These are phyloP conservation scores for Oryza rufipogon DNA, from an alignment of 176 grass and related monocot species.

Conservation along the genomic window DNA sequence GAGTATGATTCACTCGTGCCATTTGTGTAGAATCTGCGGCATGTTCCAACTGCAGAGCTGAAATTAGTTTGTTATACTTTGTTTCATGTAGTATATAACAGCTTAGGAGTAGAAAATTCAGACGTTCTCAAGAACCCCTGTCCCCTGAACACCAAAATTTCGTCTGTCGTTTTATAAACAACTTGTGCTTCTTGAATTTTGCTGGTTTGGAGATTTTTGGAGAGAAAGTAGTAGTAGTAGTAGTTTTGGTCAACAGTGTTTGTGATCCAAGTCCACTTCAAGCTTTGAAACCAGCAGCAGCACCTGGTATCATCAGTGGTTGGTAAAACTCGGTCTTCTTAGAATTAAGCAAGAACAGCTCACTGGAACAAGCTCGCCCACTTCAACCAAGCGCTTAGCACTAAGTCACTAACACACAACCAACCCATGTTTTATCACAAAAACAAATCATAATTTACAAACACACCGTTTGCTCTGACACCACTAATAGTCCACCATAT, in stretches of 20 bases:
- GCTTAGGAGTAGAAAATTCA: too few relatives aligned
- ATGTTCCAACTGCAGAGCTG: too few relatives aligned
- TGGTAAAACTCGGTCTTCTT: neutral
- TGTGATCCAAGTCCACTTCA: neutral
- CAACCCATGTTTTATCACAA: neutral
- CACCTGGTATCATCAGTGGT: constrained; percentile 9
- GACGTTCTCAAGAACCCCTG: too few relatives aligned
- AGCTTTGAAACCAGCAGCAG: constrained; percentile 13
- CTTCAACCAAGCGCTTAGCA: neutral
- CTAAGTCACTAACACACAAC: neutral
- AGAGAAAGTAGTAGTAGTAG: neutral
- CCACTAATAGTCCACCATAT: neutral
- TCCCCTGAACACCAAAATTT: too few relatives aligned
- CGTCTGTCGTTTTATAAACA: too few relatives aligned
- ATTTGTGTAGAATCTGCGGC: neutral
- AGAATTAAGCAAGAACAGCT: neutral
- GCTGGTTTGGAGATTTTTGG: neutral
- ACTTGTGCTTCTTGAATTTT: too few relatives aligned
- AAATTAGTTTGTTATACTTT: too few relatives aligned
- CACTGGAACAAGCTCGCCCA: neutral
- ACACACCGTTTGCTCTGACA: neutral
- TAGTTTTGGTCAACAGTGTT: neutral
- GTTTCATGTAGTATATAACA: too few relatives aligned
- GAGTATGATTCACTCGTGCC: neutral
- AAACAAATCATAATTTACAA: neutral